Evolutionary conservation across 2,329 filamentous ascomycete species (phyloP), one percentile per base, ranked within the genome.

Genomic region (Chrysoporthe austroafricana): DNA sequence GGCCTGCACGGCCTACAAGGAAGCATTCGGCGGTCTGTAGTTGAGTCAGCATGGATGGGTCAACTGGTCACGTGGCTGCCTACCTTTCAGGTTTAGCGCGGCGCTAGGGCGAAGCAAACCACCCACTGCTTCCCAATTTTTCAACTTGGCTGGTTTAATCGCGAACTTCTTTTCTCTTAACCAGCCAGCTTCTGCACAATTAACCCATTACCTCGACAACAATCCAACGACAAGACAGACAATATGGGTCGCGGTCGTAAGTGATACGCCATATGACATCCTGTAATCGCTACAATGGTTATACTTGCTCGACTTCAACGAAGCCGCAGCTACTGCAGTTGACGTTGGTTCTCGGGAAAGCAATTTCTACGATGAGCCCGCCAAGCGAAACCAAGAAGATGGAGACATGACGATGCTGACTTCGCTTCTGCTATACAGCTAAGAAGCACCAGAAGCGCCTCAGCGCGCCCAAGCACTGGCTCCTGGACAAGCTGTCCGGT

Each of bases 381-480:
- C 2, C n/a, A 5, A 21, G 32, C 6, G n/a, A 42, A 46, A 52
- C 1, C 39, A 66, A 14, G 1, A 44, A 42, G 26, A 36, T 48
- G 21, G 2, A 39, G 16, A 13, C 34, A 59, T 39, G 8, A 52
- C 26, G 43, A 63, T 66, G 60, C 66, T 69, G 21, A 70, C 66
- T 66, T 36, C 13, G 2, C 7, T 48, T 59, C 46, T 43, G 39
- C 36, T 56, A 26, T 63, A 70, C 67, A 70, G 69, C 69, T 85
- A 96, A 96, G 90, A 97, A 97, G 92, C 96, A 99, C 87, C 95
- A 98, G 86, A 98, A 99, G 94, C 94, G 96, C 89, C 90, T 98
- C 82, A 96, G 92, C 86, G 96, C 96, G 83, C 96, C 96, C 82
- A 96, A 92, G 83, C 96, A 98, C 91, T 99, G 96, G 96, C 93